phyloP scores from a whole-genome alignment of 176 grass and related monocot species.

The Echinochloa phyllopogon region DNA sequence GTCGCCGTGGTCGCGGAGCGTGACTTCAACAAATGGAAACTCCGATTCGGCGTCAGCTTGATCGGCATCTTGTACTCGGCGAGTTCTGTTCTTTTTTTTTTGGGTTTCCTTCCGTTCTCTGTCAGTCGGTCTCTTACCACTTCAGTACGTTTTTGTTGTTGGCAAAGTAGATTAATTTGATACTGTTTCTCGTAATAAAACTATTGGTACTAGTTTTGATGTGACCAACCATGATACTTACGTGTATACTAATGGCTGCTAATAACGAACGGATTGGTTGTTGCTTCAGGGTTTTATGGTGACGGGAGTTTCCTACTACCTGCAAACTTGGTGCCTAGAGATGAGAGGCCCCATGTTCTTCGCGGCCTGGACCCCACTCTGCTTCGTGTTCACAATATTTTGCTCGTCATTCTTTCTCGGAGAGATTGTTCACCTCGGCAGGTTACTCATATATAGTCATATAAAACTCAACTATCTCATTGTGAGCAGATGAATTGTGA shows the following conservation, averaged over 20 bases:
- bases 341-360: conserved; percentile 52
- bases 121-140: neutral
- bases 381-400: conserved; percentile 29
- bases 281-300: conserved; percentile 10
- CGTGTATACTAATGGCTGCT: neutral
- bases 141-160: no score
- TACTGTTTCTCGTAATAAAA: no score
- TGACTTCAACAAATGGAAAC: conserved; percentile 50
- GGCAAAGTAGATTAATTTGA: no score
- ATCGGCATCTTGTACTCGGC: neutral
- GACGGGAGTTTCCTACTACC: conserved; percentile 33
- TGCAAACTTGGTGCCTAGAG: conserved; percentile 48
- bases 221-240: neutral
- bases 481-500: no score
- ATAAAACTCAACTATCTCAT: no score
- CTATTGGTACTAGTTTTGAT: no score
- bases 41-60: neutral
- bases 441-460: neutral
- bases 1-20: conserved; percentile 36
- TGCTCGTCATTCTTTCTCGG: conserved; percentile 6
- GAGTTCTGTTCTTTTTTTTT: neutral
- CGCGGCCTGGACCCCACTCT: conserved; percentile 40
- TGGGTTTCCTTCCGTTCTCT: neutral
- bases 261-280: no score
- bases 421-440: conserved; percentile 32